Evolutionary conservation across 2,329 filamentous ascomycete genomes (phyloP).

Genomic region (Apiospora saccharicola): DNA sequence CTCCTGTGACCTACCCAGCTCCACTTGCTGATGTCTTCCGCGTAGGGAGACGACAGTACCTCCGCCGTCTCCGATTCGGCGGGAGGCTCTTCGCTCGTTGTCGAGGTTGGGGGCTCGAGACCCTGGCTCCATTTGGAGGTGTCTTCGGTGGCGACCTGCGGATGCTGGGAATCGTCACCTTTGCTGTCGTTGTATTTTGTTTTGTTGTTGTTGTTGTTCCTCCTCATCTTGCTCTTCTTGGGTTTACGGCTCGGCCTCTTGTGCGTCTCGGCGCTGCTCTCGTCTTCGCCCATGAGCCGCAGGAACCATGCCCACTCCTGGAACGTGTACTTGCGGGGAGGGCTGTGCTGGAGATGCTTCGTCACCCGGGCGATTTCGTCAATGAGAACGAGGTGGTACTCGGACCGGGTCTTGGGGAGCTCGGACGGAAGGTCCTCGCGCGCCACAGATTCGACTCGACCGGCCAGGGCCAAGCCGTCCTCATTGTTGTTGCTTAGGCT

Average conservation of each 20-base stretch:
- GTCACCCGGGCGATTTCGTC: conserved; percentile 74
- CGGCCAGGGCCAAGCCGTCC: not conserved
- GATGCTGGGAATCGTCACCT: not conserved
- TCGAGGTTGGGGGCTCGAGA: not conserved
- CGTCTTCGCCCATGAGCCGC: conserved; percentile 75
- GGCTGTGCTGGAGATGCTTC: conserved; percentile 64
- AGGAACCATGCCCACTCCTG: conserved; percentile 90
- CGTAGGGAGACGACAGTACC: not conserved
- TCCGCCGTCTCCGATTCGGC: not conserved
- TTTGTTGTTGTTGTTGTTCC: not conserved
- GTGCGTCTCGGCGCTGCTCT: conserved; percentile 59
- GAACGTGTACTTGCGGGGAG: conserved; percentile 74
- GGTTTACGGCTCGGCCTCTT: conserved; percentile 42
- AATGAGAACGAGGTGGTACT: conserved; percentile 72
- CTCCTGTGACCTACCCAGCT: conserved; percentile 76
- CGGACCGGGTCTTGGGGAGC: conserved; percentile 49
- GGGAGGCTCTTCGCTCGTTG: not conserved
- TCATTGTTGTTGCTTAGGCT: not conserved
- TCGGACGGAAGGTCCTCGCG: conserved; percentile 49
- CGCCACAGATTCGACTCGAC: conserved; percentile 29
- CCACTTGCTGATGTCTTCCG: conserved; percentile 55
- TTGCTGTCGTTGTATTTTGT: not conserved
- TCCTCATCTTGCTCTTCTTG: not conserved
- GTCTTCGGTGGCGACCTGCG: not conserved
- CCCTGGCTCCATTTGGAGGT: not conserved